Conservation (phyloP, 192 early-diverging fungal genomes). For the Dissophora ornata region DNA sequence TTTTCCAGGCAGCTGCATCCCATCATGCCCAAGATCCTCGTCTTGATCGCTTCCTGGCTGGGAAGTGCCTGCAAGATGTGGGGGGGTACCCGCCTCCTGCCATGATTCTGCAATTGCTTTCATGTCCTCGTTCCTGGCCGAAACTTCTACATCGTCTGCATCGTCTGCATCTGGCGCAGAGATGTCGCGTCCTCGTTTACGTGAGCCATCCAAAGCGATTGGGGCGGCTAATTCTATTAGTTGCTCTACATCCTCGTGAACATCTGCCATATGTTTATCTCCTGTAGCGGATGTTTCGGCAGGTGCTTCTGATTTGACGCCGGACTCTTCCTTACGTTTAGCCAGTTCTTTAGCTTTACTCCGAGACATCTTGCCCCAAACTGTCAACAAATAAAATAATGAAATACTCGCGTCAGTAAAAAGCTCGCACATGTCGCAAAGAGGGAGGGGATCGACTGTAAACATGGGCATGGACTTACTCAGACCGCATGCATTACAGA, state of each 20-base stretch:
- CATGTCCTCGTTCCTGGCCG: constrained; percentile 12
- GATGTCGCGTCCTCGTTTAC: constrained; percentile 9
- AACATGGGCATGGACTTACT: constrained; percentile 29
- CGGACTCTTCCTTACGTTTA: constrained; percentile 18
- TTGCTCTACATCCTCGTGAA: no score
- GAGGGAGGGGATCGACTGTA: no score
- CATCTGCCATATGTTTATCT: constrained; percentile 6
- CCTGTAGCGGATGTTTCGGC: background rate
- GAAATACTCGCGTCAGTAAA: background rate
- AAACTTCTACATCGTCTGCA: background rate
- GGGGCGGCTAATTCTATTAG: no score
- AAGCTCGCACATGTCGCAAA: background rate
- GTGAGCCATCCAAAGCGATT: background rate
- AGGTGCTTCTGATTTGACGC: constrained; percentile 1
- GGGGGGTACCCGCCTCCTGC: background rate
- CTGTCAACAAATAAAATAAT: constrained; percentile 4
- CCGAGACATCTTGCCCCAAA: constrained; percentile 51
- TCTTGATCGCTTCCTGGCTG: no score
- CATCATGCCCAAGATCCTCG: no score
- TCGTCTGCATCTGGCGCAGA: background rate
- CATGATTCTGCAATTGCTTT: background rate
- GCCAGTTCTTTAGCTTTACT: constrained; percentile 28
- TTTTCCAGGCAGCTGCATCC: no score
- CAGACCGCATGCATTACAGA: constrained; percentile 51
- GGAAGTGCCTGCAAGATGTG: background rate